These are phyloP conservation scores for Tetramitus jugosus DNA, from an alignment of 208 protist genomes.

Conservation along the genomic window DNA sequence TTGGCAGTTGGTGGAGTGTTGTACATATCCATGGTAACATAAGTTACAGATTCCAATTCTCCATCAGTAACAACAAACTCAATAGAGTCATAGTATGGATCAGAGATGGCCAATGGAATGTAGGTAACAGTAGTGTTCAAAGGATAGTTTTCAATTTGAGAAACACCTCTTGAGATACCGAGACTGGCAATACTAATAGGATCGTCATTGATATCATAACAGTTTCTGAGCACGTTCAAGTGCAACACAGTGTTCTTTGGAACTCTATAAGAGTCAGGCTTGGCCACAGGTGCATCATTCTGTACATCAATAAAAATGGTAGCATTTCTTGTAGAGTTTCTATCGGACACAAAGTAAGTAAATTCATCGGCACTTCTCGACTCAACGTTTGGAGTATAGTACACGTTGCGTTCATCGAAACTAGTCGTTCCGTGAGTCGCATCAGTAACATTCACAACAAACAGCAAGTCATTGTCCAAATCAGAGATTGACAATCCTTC, in stretches of 20 bases:
- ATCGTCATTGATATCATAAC: neutral
- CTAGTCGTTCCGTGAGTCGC: neutral
- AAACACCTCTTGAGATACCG: no score
- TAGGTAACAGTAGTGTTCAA: no score
- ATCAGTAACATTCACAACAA: no score
- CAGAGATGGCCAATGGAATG: no score
- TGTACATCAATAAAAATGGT: neutral
- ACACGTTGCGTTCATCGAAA: no score
- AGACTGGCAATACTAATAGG: neutral
- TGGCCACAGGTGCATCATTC: neutral
- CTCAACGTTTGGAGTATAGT: neutral
- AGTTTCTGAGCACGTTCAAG: neutral
- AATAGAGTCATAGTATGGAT: neutral
- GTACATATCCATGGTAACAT: neutral
- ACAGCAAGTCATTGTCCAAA: no score
- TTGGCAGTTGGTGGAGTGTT: neutral
- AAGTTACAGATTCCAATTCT: neutral
- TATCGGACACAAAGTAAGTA: neutral
- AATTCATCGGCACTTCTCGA: no score
- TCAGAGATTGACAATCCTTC: neutral
- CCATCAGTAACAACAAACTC: constrained; percentile 8
- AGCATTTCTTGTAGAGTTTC: neutral
- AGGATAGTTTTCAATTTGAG: no score
- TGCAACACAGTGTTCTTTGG: neutral
- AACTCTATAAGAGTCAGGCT: neutral